Evolutionary conservation across 768 basidiomycete genomes (phyloP).

Genomic region (Dictyophora rubrovolvata): DNA sequence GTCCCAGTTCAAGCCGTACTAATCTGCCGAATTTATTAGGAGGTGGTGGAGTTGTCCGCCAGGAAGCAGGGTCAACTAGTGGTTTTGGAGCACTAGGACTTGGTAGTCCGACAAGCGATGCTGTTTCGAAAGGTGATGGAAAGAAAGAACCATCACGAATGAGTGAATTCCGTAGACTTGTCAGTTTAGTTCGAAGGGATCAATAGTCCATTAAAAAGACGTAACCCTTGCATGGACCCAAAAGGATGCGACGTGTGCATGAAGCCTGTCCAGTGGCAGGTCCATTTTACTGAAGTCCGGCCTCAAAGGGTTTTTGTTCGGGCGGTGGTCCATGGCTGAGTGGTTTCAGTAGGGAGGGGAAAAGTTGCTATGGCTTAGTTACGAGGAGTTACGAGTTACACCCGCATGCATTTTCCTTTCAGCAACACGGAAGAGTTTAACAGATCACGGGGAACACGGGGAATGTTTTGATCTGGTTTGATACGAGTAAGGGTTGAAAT

Average conservation of each 20-base stretch:
- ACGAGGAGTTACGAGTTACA: too few relatives aligned
- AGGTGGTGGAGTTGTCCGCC: neutral
- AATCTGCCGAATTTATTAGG: constrained; percentile 36
- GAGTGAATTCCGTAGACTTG: constrained; percentile 79
- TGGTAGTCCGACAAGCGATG: constrained; percentile 25
- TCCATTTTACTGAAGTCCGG: too few relatives aligned
- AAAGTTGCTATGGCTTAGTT: too few relatives aligned
- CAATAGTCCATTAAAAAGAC: neutral
- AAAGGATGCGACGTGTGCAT: too few relatives aligned
- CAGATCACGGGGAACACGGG: neutral
- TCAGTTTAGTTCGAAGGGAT: constrained; percentile 79
- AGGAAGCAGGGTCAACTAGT: constrained; percentile 46
- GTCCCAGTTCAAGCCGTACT: constrained; percentile 56
- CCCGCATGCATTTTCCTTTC: neutral
- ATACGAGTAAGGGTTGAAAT: too few relatives aligned
- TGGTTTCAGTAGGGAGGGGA: too few relatives aligned
- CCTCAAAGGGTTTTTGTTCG: too few relatives aligned
- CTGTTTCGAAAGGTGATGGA: constrained; percentile 32
- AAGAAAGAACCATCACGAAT: constrained; percentile 67
- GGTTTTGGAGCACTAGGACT: constrained; percentile 51
- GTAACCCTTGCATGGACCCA: too few relatives aligned
- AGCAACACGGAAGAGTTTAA: neutral
- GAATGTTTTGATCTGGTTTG: neutral
- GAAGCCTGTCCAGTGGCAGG: too few relatives aligned
- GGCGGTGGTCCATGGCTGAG: too few relatives aligned